Conservation (phyloP, 139 green algal species). For the Chlamydomonas sp. region DNA sequence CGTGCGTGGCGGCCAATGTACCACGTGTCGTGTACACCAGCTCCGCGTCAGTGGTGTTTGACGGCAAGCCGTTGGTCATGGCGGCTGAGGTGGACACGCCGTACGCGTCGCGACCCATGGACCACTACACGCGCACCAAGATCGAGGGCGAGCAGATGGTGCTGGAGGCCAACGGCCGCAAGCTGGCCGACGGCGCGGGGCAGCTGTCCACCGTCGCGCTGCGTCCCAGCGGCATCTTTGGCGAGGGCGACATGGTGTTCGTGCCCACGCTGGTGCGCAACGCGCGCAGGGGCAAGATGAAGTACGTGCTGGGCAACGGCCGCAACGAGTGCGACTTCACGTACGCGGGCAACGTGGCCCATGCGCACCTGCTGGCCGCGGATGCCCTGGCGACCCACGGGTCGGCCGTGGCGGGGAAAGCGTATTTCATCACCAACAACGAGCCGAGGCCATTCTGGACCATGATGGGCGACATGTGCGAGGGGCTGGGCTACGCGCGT, state of each 20-base stretch:
- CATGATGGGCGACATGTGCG: conserved; percentile 86
- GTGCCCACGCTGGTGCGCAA: conserved; percentile 76
- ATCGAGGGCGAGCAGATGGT: conserved; percentile 81
- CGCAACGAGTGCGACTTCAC: conserved; percentile 90
- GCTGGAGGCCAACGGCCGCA: conserved; percentile 73
- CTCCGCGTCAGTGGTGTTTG: conserved; percentile 89
- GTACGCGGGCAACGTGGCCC: conserved; percentile 92
- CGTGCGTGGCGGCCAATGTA: conserved; percentile 65
- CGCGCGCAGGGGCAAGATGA: conserved; percentile 84
- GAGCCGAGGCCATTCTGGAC: conserved; percentile 86
- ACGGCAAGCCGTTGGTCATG: conserved; percentile 74
- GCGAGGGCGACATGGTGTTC: conserved; percentile 84
- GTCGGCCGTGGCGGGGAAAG: conserved; percentile 63
- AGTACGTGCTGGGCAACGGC: conserved; percentile 90
- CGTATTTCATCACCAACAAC: conserved; percentile 93
- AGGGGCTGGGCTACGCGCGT: conserved; percentile 82
- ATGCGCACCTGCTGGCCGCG: conserved; percentile 75
- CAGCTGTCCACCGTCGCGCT: conserved; percentile 75
- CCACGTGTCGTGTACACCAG: conserved; percentile 80
- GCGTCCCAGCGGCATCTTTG: conserved; percentile 90
- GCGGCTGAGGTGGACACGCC: conserved; percentile 70
- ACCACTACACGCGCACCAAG: conserved; percentile 93
- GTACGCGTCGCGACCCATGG: conserved; percentile 80
- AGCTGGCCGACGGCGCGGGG: conserved; percentile 8
- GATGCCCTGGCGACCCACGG: conserved; percentile 55